Evolutionary conservation across 441 rosid species (phyloP), one percentile per base, ranked within the genome.

Genomic region (Adansonia gregorii): DNA sequence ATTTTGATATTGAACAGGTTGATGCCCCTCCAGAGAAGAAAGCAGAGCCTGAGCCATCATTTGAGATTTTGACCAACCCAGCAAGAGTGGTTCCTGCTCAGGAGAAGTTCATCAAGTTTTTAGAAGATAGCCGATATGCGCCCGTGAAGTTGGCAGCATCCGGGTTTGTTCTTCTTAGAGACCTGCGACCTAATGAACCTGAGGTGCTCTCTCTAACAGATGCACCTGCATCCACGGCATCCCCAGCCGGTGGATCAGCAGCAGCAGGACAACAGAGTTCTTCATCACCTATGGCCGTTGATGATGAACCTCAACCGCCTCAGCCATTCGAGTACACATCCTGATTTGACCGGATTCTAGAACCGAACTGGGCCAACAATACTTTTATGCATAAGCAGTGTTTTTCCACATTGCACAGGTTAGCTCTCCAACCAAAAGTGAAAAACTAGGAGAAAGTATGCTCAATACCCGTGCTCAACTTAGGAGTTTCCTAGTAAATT

Each of bases 291-390:
- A 90, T 95, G 95, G 91, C 97, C 0, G 94, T 93, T 74, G 99
- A 94, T 56, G 99, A 96, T 51, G 99, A 96, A 78, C 97, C 98
- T 22, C 97, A 89, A 73, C 99, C 99, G 0, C 99, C 98, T 61
- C 95, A 90, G 78, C 88, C 97, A 43, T 95, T 95, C 14, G 99
- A 95, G 82, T 95, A 90, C 84, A 76, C 90, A 4, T 76, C 92
- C 19, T 90, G 80, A 86, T 70, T 70, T 70, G 10, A 3, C 54
- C 12, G 0, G 10, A 67, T 10, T 0, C 14, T 5, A 2, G 31
- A 72, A 54, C 24, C 3, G 60, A 27, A 70, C 60, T 3, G 24
- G 2, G 12, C 45, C 63, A 27, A 24, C 27, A 24, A 24, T 24
- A 24, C 27, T 24, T 24, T 24, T 24, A 24, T 24, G 1, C 27